A percentile compares a stretch with the other conserved stretches of the same genome.
These are phyloP conservation scores for Oryza officinalis DNA, from an alignment of 176 grass and related monocot genomes.

Conservation along the genomic window DNA sequence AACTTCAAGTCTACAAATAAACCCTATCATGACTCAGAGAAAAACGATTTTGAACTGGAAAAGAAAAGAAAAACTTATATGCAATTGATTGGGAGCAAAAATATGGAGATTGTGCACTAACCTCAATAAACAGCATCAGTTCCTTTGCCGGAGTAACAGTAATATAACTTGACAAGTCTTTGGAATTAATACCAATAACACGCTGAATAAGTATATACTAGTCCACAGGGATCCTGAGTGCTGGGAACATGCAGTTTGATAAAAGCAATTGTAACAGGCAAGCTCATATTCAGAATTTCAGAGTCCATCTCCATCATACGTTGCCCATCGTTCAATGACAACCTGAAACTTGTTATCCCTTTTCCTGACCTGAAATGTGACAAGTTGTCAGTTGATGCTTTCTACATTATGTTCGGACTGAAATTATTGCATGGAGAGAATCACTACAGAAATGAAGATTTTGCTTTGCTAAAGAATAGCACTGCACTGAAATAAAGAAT, in stretches of 20 bases:
- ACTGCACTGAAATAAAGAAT: background rate
- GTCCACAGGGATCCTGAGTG: constrained; percentile 12
- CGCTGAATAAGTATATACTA: background rate
- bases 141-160: background rate
- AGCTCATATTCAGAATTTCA: constrained; percentile 33
- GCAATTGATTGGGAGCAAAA: background rate
- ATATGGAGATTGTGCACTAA: constrained; percentile 8
- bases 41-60: background rate
- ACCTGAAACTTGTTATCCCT: constrained; percentile 82
- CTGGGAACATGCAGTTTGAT: background rate
- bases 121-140: constrained; percentile 14
- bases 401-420: background rate
- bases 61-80: background rate
- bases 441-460: constrained; percentile 1
- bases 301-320: constrained; percentile 93
- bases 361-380: constrained; percentile 70
- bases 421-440: constrained; percentile 6
- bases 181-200: constrained; percentile 22
- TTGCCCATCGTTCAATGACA: constrained; percentile 91
- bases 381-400: background rate
- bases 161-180: background rate
- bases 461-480: constrained; percentile 11
- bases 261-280: background rate
- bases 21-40: background rate
- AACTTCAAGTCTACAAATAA: background rate